Conservation (phyloP, 768 basidiomycete species). For the Fistulinella prunicolor region DNA sequence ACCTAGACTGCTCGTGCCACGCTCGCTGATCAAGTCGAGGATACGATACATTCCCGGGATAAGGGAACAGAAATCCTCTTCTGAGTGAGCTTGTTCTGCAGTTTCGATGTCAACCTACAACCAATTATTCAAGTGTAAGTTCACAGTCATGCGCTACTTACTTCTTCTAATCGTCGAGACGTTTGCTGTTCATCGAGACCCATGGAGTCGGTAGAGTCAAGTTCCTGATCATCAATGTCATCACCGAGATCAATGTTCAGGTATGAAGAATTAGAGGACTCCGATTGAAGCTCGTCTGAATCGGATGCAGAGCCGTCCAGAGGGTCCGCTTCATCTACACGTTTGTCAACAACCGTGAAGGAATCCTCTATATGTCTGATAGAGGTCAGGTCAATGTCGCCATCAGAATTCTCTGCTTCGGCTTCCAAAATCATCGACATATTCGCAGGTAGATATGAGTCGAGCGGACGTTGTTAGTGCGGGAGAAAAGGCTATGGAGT, state of each 20-base stretch:
- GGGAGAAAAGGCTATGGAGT: not conserved
- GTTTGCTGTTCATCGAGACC: constrained; percentile 11
- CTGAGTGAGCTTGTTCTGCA: constrained; percentile 5
- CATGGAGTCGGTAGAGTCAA: constrained; percentile 11
- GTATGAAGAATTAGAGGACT: constrained; percentile 20
- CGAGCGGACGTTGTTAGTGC: not conserved
- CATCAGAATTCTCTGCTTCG: constrained; percentile 11
- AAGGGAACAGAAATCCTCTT: constrained; percentile 26
- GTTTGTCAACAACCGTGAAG: constrained; percentile 7
- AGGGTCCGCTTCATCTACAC: not conserved
- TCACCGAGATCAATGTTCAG: constrained; percentile 14
- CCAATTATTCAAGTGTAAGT: not conserved
- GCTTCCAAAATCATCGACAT: constrained; percentile 19
- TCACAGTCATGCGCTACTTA: not conserved
- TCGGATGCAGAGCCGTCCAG: not conserved
- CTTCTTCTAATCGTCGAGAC: constrained; percentile 15
- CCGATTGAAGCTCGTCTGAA: constrained; percentile 14
- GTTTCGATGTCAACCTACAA: constrained; percentile 19
- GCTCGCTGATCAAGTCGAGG: constrained; percentile 51
- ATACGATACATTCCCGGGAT: constrained; percentile 50
- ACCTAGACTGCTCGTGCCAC: constrained; percentile 53
- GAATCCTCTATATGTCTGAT: constrained; percentile 7
- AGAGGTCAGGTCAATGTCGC: constrained; percentile 8
- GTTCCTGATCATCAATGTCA: constrained; percentile 15
- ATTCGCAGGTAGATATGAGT: not conserved